Conservation (phyloP, 139 green algal genomes). For the Penium margaritaceum region DNA sequence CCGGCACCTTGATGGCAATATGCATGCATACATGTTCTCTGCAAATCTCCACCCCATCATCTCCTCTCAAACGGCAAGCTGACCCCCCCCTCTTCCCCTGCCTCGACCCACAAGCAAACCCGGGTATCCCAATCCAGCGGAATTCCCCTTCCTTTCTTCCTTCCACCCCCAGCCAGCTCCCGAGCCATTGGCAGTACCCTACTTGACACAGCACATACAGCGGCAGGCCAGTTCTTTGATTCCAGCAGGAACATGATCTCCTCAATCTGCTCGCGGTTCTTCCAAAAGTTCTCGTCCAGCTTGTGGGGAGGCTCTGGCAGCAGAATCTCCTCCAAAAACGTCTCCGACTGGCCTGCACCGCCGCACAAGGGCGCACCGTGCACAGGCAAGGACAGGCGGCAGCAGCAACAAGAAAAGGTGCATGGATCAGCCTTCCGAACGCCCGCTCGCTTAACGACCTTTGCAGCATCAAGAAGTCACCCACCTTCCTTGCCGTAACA, state of each 20-base stretch:
- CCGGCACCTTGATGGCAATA: too few species aligned
- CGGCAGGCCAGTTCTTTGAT: conserved; percentile 14
- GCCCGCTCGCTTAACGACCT: too few species aligned
- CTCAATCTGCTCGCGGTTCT: conserved; percentile 40
- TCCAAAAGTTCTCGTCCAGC: conserved; percentile 45
- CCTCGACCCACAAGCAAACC: too few species aligned
- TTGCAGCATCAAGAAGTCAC: neutral
- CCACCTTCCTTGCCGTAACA: too few species aligned
- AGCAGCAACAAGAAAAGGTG: conserved; percentile 3
- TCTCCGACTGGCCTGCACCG: neutral
- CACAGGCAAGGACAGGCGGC: neutral
- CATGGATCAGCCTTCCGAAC: neutral
- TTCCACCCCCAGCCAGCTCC: too few species aligned
- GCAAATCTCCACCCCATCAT: too few species aligned
- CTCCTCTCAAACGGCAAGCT: too few species aligned
- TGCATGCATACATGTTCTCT: too few species aligned
- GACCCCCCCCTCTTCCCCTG: too few species aligned
- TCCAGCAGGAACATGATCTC: conserved; percentile 28
- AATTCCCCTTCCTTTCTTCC: too few species aligned
- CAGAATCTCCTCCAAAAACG: neutral
- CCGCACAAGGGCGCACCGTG: neutral
- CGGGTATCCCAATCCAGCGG: too few species aligned
- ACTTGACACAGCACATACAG: conserved; percentile 2
- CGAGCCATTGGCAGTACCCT: too few species aligned
- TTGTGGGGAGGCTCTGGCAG: conserved; percentile 22